Evolutionary conservation across 208 protist genomes (phyloP).

Genomic region (Leptomonas seymouri): DNA sequence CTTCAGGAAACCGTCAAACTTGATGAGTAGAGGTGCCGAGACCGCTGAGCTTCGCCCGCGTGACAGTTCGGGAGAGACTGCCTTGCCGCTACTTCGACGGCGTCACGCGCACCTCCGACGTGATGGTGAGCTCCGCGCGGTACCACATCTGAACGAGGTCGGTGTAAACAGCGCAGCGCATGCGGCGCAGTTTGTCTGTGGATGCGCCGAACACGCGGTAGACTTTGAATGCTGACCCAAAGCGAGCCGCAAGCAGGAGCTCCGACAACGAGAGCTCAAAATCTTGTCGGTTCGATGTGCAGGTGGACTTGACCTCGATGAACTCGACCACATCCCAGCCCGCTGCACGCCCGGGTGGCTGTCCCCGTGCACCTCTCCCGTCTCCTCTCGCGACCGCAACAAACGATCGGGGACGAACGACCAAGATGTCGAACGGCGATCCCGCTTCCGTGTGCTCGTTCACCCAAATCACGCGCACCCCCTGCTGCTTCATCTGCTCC

Average conservation of each 20-base stretch:
- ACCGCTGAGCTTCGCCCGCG: too few species aligned
- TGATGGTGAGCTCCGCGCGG: slow-evolving; percentile 62
- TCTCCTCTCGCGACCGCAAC: background rate
- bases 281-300: slow-evolving; percentile 46
- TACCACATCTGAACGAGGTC: slow-evolving; percentile 76
- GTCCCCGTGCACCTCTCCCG: background rate
- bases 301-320: slow-evolving; percentile 87
- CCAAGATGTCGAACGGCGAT: slow-evolving; percentile 80
- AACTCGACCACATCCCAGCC: slow-evolving; percentile 53
- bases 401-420: slow-evolving; percentile 35
- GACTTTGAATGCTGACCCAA: slow-evolving; percentile 65
- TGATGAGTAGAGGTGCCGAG: too few species aligned
- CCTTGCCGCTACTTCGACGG: slow-evolving; percentile 24
- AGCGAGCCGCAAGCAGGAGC: slow-evolving; percentile 79
- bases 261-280: slow-evolving; percentile 87
- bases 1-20: too few species aligned
- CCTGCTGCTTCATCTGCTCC: slow-evolving; percentile 7
- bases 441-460: slow-evolving; percentile 71
- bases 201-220: slow-evolving; percentile 84
- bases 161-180: slow-evolving; percentile 54
- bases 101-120: slow-evolving; percentile 73
- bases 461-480: slow-evolving; percentile 73
- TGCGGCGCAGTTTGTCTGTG: slow-evolving; percentile 40
- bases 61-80: background rate
- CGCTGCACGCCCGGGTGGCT: background rate